These are phyloP conservation scores for Axilococcus clingmanii DNA, from an alignment of 139 green algal species.

Conservation along the genomic window DNA sequence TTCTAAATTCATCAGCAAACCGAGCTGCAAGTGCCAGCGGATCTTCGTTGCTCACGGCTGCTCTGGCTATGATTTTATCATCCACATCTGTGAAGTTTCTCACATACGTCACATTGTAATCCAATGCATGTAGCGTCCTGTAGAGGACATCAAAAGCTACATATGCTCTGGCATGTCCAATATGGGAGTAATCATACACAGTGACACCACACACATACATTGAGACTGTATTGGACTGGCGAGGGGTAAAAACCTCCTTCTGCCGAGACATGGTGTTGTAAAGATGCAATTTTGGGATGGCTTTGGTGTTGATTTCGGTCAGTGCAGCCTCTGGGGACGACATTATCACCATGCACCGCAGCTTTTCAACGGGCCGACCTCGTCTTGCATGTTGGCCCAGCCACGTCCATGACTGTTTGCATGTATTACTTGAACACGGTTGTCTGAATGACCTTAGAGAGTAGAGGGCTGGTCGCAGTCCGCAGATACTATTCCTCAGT, in stretches of 20 bases:
- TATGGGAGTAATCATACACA: conserved; percentile 86
- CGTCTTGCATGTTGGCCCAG: too few relatives aligned
- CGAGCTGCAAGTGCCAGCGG: conserved; percentile 48
- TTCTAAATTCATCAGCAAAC: conserved; percentile 90
- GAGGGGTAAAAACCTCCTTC: conserved; percentile 76
- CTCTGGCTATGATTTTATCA: conserved; percentile 97
- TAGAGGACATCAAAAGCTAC: conserved; percentile 89
- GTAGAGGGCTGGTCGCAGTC: too few relatives aligned
- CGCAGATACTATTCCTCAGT: too few relatives aligned
- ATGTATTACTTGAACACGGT: too few relatives aligned
- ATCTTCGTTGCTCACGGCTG: conserved; percentile 55
- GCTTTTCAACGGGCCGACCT: background rate
- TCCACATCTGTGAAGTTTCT: conserved; percentile 83
- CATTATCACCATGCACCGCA: background rate
- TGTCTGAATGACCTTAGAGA: too few relatives aligned
- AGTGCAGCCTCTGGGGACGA: background rate
- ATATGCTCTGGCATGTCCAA: conserved; percentile 95
- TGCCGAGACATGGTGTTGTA: conserved; percentile 78
- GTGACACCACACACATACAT: conserved; percentile 99
- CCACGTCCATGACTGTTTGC: too few relatives aligned
- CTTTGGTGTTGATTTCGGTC: background rate
- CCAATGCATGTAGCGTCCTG: conserved; percentile 50
- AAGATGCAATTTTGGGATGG: conserved; percentile 36
- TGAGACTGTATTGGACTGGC: conserved; percentile 44
- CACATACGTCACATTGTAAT: conserved; percentile 63